Base-by-base conservation (phyloP, 2,329 filamentous ascomycete genomes). In the Teratosphaeria viscida region DNA sequence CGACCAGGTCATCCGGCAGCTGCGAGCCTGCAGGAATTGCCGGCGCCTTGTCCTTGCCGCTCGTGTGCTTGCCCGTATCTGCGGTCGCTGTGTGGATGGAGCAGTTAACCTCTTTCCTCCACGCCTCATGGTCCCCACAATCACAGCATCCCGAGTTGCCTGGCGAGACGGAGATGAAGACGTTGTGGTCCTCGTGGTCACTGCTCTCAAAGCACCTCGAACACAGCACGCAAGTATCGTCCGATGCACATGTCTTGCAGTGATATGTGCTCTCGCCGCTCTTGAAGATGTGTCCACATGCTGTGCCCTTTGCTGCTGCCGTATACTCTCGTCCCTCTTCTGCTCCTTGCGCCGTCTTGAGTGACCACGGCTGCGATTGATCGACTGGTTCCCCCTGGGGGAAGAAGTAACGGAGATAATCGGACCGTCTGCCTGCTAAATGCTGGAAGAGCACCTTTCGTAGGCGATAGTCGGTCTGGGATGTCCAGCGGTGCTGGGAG, bases 211-310 rank as follows among this genome's bases (percentile, higher is more conserved):
- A 99, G 76, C 94, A 99, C 65, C 87, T 86, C 69, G 89, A 90
- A 77, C 94, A 99, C 16, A 99, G 82, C 56, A 94, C 92, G 74
- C 92, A 97, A 0, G 94, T 97, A 65, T 96, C 92, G 74, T 99
- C 95, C 53, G 88, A 85, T 55, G 90, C 90, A 74, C 94, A 99
- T 10, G 92, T 97, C 71, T 91, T 88, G 80, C 94, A 99, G 68
- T 88, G 83, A 73, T 97, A 99, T 61, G 90, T 92, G 59, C 91
- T 92, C 78, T 99, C 94, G 56, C 92, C 94, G 14, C 84, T 82
- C 75, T 92, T 92, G 81, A 99, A 96, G 63, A 99, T 97, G 77
- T 99, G 95, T 3, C 94, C 95, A 73, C 94, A 99, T 54, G 91
- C 87, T 75, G 95, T 95, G 59, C 95, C 94, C 66, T 90, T 85